Evolutionary conservation across 2,329 filamentous ascomycete genomes (phyloP), one percentile per base, ranked within the genome.

Genomic region (Ramichloridium luteum): DNA sequence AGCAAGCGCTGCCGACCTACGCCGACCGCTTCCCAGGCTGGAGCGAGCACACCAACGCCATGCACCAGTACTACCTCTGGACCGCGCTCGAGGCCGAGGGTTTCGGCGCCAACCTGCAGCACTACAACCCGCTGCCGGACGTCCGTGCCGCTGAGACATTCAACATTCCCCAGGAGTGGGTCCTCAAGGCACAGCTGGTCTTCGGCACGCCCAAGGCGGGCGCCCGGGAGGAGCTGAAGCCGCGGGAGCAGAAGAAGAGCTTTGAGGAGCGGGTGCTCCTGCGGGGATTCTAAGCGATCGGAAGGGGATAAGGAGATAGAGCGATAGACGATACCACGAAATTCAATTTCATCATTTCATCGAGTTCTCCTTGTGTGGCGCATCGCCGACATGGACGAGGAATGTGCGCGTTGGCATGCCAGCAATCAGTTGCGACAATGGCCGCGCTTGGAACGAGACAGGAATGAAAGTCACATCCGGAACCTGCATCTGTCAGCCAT

Each of bases 101-200:
- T 16, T 72, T 92, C 35, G 84, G 84, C 44, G 80, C 78, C 54
- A 93, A 86, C 68, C 69, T 93, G 32, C 85, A 93, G 68, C 85
- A 93, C 65, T 93, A 93, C 68, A 90, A 84, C 70, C 84, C 84
- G 13, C 59, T 93, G 36, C 73, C 92, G 46, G 80, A 93, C 60
- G 66, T 68, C 43, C 73, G 76, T 62, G 78, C 85, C 32, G 61
- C 68, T 27, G 64, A 64, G 40, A 63, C 73, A 46, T 93, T 82
- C 80, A 68, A 68, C 35, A 48, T 93, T 17, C 79, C 81, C 26
- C 50, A 60, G 12, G 68, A 70, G 47, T 93, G 85, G 84, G 72
- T 72, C 51, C 70, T 93, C 43, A 73, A 77, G 52, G 77, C 80
- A 14, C 83, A 93, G 68, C 65, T 94, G 44, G 84, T 93, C 49